Evolutionary conservation across 78 protist genomes (phyloP).

Genomic region (Dictyostelium capitatum): DNA sequence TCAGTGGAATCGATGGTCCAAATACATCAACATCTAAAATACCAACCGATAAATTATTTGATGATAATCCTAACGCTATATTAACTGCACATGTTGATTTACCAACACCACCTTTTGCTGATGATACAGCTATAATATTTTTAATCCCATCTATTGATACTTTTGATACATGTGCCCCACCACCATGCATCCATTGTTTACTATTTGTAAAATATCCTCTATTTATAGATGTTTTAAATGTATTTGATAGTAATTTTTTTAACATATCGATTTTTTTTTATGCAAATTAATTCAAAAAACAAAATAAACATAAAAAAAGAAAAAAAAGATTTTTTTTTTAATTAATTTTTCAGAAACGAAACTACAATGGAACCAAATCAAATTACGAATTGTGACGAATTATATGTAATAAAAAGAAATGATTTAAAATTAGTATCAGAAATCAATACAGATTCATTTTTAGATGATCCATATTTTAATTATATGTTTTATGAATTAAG

Average conservation of each 20-base stretch:
- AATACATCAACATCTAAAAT: conserved; percentile 95
- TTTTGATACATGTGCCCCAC: conserved; percentile 5
- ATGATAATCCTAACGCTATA: conserved; percentile 79
- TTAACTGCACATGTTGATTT: conserved; percentile 92
- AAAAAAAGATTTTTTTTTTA: too few species aligned
- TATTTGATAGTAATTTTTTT: too few species aligned
- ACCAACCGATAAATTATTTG: conserved; percentile 82
- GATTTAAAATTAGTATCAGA: background rate
- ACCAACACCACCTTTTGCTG: conserved; percentile 98
- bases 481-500: conserved; percentile 64
- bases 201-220: background rate
- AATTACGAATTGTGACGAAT: background rate
- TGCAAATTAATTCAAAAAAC: too few species aligned
- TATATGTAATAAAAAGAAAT: background rate
- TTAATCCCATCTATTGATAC: conserved; percentile 52
- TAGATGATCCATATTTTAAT: conserved; percentile 43
- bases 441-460: conserved; percentile 24
- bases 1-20: conserved; percentile 94
- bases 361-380: background rate
- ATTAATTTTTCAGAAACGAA: too few species aligned
- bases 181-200: background rate
- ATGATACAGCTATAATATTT: conserved; percentile 79
- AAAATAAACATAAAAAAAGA: too few species aligned
- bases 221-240: too few species aligned
- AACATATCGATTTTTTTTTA: too few species aligned